A percentile compares a stretch with the other conserved stretches of the same genome.
Evolutionary conservation across 2,329 filamentous ascomycete species (phyloP).

Genomic region (Trichoderma atrobrunneum): DNA sequence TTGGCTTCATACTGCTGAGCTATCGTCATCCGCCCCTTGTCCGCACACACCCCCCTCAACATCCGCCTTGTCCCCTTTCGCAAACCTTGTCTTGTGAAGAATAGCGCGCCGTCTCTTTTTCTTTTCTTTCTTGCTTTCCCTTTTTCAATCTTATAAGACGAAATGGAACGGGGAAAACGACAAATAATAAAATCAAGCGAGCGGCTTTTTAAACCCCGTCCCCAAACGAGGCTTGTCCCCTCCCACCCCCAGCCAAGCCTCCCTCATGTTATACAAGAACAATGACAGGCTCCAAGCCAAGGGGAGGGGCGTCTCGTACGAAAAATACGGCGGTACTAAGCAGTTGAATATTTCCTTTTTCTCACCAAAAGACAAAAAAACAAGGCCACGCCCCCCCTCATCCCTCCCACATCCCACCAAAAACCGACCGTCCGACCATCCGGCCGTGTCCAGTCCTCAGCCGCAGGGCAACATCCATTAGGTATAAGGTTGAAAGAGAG

Average conservation of each 20-base stretch:
- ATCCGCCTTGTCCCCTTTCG: not conserved
- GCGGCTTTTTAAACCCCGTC: no score
- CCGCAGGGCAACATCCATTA: not conserved
- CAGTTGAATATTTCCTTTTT: not conserved
- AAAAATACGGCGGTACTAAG: not conserved
- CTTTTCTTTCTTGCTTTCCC: not conserved
- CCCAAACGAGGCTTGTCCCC: not conserved
- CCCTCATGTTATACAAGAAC: not conserved
- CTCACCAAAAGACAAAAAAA: not conserved
- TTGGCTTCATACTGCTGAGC: not conserved
- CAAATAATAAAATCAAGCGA: not conserved
- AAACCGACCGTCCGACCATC: constrained; percentile 11
- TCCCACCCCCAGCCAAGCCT: not conserved
- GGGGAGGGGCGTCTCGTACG: not conserved
- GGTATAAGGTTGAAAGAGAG: not conserved
- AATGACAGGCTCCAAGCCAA: not conserved
- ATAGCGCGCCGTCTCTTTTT: not conserved
- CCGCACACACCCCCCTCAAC: not conserved
- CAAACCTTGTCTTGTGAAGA: not conserved
- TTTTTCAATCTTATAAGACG: not conserved
- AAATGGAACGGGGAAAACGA: not conserved
- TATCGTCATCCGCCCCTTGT: not conserved
- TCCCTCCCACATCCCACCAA: not conserved
- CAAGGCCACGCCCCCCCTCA: not conserved
- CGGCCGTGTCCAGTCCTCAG: not conserved